These are phyloP conservation scores for Hylodesmum podocarpum DNA, from an alignment of 306 rosid species.

Conservation along the genomic window DNA sequence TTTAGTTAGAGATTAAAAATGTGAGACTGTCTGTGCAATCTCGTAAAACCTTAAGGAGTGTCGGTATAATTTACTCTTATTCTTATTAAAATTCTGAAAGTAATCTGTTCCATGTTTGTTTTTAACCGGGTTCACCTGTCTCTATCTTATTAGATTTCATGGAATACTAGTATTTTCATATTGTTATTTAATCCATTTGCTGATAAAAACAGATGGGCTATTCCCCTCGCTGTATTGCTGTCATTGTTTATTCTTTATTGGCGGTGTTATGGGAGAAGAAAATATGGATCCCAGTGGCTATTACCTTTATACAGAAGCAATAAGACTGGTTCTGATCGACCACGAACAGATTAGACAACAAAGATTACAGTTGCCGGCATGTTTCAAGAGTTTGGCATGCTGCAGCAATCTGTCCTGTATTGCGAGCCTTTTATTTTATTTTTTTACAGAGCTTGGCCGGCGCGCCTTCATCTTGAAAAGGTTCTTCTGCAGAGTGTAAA, in stretches of 20 bases:
- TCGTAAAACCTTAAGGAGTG: too few species aligned
- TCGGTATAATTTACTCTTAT: too few species aligned
- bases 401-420: constrained; percentile 13
- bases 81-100: neutral
- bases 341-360: constrained; percentile 65
- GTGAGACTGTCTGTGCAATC: too few species aligned
- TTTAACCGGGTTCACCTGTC: neutral
- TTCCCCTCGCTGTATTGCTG: constrained; percentile 60
- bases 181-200: neutral
- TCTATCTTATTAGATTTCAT: neutral
- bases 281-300: constrained; percentile 66
- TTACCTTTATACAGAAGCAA: constrained; percentile 69
- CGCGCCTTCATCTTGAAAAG: neutral
- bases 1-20: too few species aligned
- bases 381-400: constrained; percentile 15
- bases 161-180: neutral
- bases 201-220: constrained; percentile 87
- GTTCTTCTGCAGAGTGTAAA: constrained; percentile 6
- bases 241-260: constrained; percentile 64
- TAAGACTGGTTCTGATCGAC: constrained; percentile 58
- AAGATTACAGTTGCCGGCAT: constrained; percentile 17
- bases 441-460: constrained; percentile 16
- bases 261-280: constrained; percentile 85
- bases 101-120: neutral
- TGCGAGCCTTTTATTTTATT: constrained; percentile 36